Percentiles rank a stretch among this genome's conserved stretches.
phyloP scores from a whole-genome alignment of 192 early-diverging fungal genomes.

The Mortierella claussenii region DNA sequence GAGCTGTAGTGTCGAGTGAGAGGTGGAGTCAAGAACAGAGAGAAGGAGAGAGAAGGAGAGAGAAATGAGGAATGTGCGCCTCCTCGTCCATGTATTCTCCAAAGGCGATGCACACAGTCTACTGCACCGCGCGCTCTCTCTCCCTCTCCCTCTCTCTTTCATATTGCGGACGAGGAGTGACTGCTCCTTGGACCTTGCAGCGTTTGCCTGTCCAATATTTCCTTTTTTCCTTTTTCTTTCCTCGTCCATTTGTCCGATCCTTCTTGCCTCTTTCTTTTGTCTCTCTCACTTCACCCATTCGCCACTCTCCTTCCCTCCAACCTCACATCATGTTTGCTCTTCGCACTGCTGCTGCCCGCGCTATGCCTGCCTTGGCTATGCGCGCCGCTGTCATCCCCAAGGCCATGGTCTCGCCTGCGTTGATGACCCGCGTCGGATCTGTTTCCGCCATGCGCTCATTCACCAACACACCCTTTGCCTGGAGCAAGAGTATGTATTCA shows the following conservation, averaged over 20 bases:
- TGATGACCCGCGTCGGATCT: conserved; percentile 35
- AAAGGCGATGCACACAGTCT: too few species aligned
- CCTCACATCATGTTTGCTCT: conserved; percentile 34
- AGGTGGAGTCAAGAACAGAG: too few species aligned
- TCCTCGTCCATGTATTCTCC: too few species aligned
- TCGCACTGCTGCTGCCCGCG: conserved; percentile 43
- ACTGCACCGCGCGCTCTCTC: too few species aligned
- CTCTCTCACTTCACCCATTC: conserved; percentile 1
- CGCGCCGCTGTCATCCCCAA: conserved; percentile 33
- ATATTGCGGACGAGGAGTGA: background rate
- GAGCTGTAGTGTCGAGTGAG: background rate
- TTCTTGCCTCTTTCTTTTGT: background rate
- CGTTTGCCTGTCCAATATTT: conserved; percentile 1
- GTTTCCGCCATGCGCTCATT: conserved; percentile 32
- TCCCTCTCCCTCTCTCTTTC: background rate
- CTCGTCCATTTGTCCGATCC: background rate
- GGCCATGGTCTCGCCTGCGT: conserved; percentile 24
- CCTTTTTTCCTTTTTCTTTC: too few species aligned
- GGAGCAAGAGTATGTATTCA: conserved; percentile 40
- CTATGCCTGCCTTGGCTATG: conserved; percentile 52
- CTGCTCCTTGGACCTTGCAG: background rate
- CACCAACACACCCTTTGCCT: conserved; percentile 34
- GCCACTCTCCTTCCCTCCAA: background rate
- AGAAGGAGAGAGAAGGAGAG: background rate
- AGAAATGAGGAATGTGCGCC: background rate